Conservation (phyloP, 2,329 filamentous ascomycete genomes). For the Lachnellula cervina region DNA sequence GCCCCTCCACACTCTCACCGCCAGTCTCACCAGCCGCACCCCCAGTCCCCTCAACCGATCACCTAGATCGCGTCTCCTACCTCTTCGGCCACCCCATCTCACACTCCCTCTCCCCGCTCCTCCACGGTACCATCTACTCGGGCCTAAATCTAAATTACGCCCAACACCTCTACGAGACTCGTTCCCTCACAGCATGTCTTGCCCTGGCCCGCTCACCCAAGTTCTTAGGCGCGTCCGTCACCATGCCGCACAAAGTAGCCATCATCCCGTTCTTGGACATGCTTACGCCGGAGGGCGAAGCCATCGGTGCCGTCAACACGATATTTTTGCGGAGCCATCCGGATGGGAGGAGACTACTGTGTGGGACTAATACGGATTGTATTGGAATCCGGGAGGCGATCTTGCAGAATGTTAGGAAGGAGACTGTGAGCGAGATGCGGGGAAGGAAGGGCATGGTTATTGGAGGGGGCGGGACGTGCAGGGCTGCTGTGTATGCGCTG, state of each 20-base stretch:
- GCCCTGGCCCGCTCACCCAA: slow-evolving; percentile 49
- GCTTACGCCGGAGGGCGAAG: slow-evolving; percentile 65
- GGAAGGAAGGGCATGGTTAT: slow-evolving; percentile 65
- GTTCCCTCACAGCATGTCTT: slow-evolving; percentile 45
- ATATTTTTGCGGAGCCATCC: slow-evolving; percentile 56
- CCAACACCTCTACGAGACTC: slow-evolving; percentile 49
- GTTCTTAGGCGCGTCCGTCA: slow-evolving; percentile 67
- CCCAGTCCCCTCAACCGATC: slow-evolving; percentile 15
- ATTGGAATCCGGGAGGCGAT: slow-evolving; percentile 73
- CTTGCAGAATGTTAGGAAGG: slow-evolving; percentile 47
- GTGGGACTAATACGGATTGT: slow-evolving; percentile 79
- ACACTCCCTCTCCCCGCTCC: slow-evolving; percentile 50
- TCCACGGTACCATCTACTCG: slow-evolving; percentile 51
- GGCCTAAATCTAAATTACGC: slow-evolving; percentile 46
- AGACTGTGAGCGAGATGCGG: slow-evolving; percentile 43
- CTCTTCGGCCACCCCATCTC: slow-evolving; percentile 54
- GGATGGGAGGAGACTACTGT: slow-evolving; percentile 37
- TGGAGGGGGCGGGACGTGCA: slow-evolving; percentile 73
- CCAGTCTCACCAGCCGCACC: slow-evolving; percentile 4
- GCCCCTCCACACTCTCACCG: not conserved
- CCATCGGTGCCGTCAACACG: slow-evolving; percentile 76
- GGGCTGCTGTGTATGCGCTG: slow-evolving; percentile 71
- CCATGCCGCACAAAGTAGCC: slow-evolving; percentile 79
- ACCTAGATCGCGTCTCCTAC: slow-evolving; percentile 34
- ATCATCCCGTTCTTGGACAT: slow-evolving; percentile 71